These are phyloP conservation scores for Penicillium vulpinum DNA, from an alignment of 2,329 filamentous ascomycete species.

Conservation along the genomic window DNA sequence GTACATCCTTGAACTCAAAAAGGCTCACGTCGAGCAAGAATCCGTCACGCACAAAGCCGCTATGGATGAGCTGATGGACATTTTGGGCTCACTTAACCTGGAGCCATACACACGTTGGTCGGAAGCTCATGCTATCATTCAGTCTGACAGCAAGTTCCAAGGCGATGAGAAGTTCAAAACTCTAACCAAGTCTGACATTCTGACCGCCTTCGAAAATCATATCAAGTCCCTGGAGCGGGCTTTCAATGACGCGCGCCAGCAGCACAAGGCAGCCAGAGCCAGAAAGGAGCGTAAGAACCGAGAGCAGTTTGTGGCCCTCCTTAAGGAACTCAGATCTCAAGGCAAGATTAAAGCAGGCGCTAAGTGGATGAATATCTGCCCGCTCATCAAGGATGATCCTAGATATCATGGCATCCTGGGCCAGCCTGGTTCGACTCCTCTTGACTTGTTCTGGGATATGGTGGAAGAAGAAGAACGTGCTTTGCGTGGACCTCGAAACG, in stretches of 20 bases:
- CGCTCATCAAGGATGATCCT: slow-evolving; percentile 73
- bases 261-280: slow-evolving; percentile 76
- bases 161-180: slow-evolving; percentile 80
- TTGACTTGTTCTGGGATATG: slow-evolving; percentile 94
- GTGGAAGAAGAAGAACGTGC: slow-evolving; percentile 90
- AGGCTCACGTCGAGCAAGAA: slow-evolving; percentile 74
- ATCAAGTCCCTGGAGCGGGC: slow-evolving; percentile 88
- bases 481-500: slow-evolving; percentile 76
- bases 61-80: slow-evolving; percentile 75
- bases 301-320: slow-evolving; percentile 73
- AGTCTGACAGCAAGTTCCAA: slow-evolving; percentile 74
- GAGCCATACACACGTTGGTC: slow-evolving; percentile 95
- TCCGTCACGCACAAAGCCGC: slow-evolving; percentile 71
- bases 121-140: slow-evolving; percentile 80
- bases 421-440: slow-evolving; percentile 77
- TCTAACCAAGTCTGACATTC: slow-evolving; percentile 83
- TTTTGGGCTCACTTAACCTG: slow-evolving; percentile 76
- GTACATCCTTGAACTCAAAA: slow-evolving; percentile 83
- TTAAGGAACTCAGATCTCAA: slow-evolving; percentile 70
- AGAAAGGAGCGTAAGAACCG: slow-evolving; percentile 83
- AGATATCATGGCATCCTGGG: slow-evolving; percentile 83
- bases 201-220: slow-evolving; percentile 91
- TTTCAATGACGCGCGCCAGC: slow-evolving; percentile 88
- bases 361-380: slow-evolving; percentile 83
- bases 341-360: slow-evolving; percentile 85